These are phyloP conservation scores for Claviceps arundinis DNA, from an alignment of 2,329 filamentous ascomycete species.

Conservation along the genomic window DNA sequence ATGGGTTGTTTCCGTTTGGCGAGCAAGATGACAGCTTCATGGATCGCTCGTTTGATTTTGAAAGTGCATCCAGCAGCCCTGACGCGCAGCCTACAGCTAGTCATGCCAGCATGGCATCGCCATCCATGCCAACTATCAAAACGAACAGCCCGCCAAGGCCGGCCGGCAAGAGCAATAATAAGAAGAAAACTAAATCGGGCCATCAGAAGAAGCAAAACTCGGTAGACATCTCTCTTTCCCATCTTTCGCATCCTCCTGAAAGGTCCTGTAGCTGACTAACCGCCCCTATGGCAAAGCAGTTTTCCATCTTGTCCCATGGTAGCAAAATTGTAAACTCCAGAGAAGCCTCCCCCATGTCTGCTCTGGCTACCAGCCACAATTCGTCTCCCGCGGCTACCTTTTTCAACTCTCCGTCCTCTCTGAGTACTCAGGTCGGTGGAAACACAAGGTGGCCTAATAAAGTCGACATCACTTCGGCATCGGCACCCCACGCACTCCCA, in stretches of 20 bases:
- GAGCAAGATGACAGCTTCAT: constrained; percentile 30
- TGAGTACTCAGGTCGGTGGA: constrained; percentile 19
- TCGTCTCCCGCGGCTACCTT: constrained; percentile 34
- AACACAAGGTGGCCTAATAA: constrained; percentile 24
- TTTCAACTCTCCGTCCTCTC: constrained; percentile 35
- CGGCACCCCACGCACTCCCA: constrained; percentile 13
- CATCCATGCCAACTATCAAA: constrained; percentile 28
- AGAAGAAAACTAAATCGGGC: constrained; percentile 12
- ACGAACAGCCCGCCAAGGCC: constrained; percentile 17
- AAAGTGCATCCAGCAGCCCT: constrained; percentile 45
- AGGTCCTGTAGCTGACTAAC: constrained; percentile 8
- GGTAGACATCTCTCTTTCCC: constrained; percentile 18
- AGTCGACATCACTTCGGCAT: constrained; percentile 12
- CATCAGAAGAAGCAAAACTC: constrained; percentile 27
- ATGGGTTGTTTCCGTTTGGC: constrained; percentile 18
- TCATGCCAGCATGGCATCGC: constrained; percentile 25
- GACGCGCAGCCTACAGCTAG: constrained; percentile 18
- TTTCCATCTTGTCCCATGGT: constrained; percentile 35
- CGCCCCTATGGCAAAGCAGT: constrained; percentile 28
- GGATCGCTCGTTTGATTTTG: constrained; percentile 42
- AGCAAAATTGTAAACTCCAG: constrained; percentile 33
- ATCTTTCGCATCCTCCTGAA: not conserved
- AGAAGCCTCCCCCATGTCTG: constrained; percentile 42
- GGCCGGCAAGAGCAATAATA: constrained; percentile 11
- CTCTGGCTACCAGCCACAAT: constrained; percentile 36